Conservation (phyloP, 2,329 filamentous ascomycete species). For the Colletotrichum filicis region DNA sequence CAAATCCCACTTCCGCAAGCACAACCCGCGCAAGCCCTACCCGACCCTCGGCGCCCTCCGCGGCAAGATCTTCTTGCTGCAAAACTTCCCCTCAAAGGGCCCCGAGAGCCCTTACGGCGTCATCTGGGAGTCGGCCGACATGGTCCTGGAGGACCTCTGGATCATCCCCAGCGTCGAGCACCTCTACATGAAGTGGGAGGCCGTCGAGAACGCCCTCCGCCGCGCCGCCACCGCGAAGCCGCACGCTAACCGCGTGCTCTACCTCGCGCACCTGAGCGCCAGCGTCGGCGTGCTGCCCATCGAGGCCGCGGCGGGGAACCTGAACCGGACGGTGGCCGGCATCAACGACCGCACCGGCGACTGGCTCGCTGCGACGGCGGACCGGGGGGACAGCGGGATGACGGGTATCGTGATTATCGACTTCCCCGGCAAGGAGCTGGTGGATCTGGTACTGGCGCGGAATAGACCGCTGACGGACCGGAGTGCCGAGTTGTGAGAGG, state of each 20-base stretch:
- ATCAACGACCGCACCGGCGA: constrained; percentile 62
- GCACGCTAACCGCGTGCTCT: constrained; percentile 50
- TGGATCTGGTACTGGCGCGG: constrained; percentile 54
- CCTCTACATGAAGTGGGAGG: constrained; percentile 59
- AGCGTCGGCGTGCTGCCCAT: constrained; percentile 60
- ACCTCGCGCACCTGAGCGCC: constrained; percentile 59
- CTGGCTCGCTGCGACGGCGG: constrained; percentile 46
- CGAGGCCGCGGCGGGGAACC: constrained; percentile 60
- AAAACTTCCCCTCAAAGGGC: constrained; percentile 53
- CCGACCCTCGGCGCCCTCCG: constrained; percentile 58
- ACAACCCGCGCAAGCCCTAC: constrained; percentile 45
- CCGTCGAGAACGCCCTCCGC: constrained; percentile 53
- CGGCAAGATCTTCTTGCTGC: constrained; percentile 58
- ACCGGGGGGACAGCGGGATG: constrained; percentile 38
- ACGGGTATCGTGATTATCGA: constrained; percentile 61
- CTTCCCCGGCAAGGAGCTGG: constrained; percentile 56
- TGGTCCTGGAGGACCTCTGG: constrained; percentile 60
- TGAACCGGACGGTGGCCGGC: constrained; percentile 52
- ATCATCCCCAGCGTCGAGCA: constrained; percentile 54
- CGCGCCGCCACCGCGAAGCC: constrained; percentile 45
- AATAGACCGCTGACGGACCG: constrained; percentile 45
- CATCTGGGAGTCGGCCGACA: constrained; percentile 55
- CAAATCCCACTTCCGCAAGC: constrained; percentile 48
- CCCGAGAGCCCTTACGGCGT: constrained; percentile 51
- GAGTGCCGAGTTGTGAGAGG: constrained; percentile 20